These are phyloP conservation scores for Hygrophoropsis aurantiaca DNA, from an alignment of 768 basidiomycete genomes.

Conservation along the genomic window DNA sequence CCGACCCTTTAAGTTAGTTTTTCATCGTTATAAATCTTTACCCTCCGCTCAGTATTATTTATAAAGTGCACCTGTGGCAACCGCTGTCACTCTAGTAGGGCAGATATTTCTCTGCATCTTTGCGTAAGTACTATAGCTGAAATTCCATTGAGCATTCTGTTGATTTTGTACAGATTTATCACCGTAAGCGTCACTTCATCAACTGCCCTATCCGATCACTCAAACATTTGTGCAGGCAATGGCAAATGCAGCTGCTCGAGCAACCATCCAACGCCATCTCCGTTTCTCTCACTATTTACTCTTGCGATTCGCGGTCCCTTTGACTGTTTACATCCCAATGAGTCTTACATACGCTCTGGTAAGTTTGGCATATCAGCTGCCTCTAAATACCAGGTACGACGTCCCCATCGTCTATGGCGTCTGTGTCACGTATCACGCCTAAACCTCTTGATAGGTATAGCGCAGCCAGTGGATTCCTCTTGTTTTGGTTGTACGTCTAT, in stretches of 20 bases:
- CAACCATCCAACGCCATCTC: slow-evolving; percentile 37
- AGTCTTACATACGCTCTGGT: slow-evolving; percentile 43
- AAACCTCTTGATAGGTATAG: not conserved
- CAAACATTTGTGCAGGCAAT: slow-evolving; percentile 21
- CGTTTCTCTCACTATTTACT: slow-evolving; percentile 31
- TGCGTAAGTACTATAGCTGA: slow-evolving; percentile 25
- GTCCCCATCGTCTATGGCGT: too few relatives aligned
- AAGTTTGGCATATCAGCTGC: slow-evolving; percentile 41
- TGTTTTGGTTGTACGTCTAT: slow-evolving; percentile 31
- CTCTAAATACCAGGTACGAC: slow-evolving; percentile 38
- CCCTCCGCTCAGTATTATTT: too few relatives aligned
- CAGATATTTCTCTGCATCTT: slow-evolving; percentile 32
- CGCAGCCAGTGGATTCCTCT: slow-evolving; percentile 22
- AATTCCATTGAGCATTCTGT: too few relatives aligned
- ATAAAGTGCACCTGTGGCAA: slow-evolving; percentile 31
- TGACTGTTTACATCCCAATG: slow-evolving; percentile 35
- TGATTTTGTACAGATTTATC: slow-evolving; percentile 18
- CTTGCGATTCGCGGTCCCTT: slow-evolving; percentile 34
- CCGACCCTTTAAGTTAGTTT: slow-evolving; percentile 31
- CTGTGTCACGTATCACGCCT: not conserved
- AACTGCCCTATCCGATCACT: not conserved
- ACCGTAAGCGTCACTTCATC: slow-evolving; percentile 8
- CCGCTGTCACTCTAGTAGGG: slow-evolving; percentile 44
- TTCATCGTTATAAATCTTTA: slow-evolving; percentile 6
- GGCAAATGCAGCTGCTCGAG: slow-evolving; percentile 28